Base-by-base conservation (phyloP, 2,329 filamentous ascomycete species). In the Pseudopyrenochaeta lycopersici region DNA sequence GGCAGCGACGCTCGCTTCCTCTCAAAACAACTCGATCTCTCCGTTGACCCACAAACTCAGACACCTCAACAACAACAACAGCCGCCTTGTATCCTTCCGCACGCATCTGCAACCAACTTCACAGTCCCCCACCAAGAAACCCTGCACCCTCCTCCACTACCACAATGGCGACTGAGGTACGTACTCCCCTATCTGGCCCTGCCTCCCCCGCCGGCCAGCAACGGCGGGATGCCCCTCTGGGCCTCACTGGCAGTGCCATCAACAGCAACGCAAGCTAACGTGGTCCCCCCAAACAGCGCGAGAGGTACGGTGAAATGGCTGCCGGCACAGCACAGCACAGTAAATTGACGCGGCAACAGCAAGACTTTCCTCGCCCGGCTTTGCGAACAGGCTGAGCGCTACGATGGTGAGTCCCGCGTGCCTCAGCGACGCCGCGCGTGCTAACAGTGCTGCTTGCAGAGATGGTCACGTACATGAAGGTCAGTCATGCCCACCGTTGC, bases 291-390 rank as follows among this genome's bases (percentile, higher is more conserved):
- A 44, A 64, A 58, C 70, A 82, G 79, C 80, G 80, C 71, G 80
- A 82, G 73, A 81, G 79, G 80, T 82, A 81, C 63, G 60, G 48
- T 44, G 43, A 43, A 40, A 52, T 52, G 52, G 57, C 64, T 54
- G 58, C 49, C 62, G 41, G 52, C 46, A 42, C 46, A 40, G 44
- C 49, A 45, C 38, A 32, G 46, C 49, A 27, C 42, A 23, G 40
- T 51, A 58, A n/a, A 70, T 71, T 76, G 66, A 76, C 72, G 42
- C 49, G 15, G 42, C 45, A 52, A 62, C 67, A 76, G 74, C 73
- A 98, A 98, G 90, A 98, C 95, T 78, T 98, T 98, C 88, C 92
- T 98, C 81, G 95, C 95, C 82, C 90, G 95, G 85, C 92, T 99
- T 79, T 98, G 95, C 87, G 95, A 98, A 91, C 95, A 99, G 89